Percentiles rank a stretch among this genome's conserved stretches.
Evolutionary conservation across 2,329 filamentous ascomycete genomes (phyloP).

Genomic region (Cercospora zeina): DNA sequence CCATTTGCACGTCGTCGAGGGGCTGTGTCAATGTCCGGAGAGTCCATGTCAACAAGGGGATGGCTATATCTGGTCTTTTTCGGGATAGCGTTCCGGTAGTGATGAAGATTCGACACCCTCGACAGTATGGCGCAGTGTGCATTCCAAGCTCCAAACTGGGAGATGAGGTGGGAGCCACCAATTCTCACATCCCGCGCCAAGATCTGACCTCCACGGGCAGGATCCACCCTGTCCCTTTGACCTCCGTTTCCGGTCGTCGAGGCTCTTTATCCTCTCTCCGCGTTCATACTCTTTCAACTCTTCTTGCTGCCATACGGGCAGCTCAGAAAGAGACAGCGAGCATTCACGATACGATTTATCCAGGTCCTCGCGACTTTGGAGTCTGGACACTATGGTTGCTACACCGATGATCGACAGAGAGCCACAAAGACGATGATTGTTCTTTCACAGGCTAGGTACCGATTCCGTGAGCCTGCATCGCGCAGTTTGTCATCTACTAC

Average conservation of each 20-base stretch:
- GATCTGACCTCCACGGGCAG: not conserved
- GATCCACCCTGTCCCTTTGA: slow-evolving; percentile 4
- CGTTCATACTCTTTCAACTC: not conserved
- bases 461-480: not conserved
- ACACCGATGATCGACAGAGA: not conserved
- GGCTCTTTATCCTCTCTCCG: not conserved
- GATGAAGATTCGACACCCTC: not conserved
- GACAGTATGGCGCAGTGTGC: not conserved
- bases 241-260: not conserved
- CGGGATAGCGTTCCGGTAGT: not conserved
- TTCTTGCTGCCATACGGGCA: not conserved
- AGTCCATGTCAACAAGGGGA: too few relatives aligned
- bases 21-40: not conserved
- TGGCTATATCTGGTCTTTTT: too few relatives aligned
- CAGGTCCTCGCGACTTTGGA: not conserved
- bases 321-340: not conserved
- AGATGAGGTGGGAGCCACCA: slow-evolving; percentile 1
- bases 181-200: not conserved
- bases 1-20: not conserved
- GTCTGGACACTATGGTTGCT: not conserved
- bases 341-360: not conserved
- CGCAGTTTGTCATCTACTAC: not conserved
- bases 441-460: not conserved
- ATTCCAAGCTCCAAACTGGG: not conserved
- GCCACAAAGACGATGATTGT: not conserved